Conservation (phyloP, 1,139 yeast genomes). For the Blastobotrys aristatus region DNA sequence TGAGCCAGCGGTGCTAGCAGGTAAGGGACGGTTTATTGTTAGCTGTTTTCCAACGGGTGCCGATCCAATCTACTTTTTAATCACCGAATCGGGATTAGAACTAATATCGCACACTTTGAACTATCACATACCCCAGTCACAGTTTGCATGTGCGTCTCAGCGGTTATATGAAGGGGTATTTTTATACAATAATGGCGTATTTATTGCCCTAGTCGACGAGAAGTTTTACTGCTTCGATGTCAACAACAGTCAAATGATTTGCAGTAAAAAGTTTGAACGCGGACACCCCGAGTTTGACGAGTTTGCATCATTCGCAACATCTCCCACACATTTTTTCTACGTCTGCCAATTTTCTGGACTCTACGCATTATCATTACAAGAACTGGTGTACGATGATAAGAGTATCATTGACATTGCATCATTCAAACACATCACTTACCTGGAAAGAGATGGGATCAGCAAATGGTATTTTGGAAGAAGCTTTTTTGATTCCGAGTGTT, state of each 20-base stretch:
- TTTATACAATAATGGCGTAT: not conserved
- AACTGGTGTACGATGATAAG: not conserved
- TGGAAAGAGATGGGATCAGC: not conserved
- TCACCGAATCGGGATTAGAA: not conserved
- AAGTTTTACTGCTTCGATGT: slow-evolving; percentile 1
- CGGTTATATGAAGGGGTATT: not conserved
- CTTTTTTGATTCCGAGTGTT: not conserved
- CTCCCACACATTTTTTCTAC: too few relatives aligned
- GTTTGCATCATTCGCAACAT: too few relatives aligned
- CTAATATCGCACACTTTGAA: not conserved
- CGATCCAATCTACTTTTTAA: not conserved
- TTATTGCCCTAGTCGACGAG: not conserved
- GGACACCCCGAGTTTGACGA: too few relatives aligned
- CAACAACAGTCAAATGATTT: not conserved
- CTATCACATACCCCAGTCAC: not conserved
- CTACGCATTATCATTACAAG: not conserved
- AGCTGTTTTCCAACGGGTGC: not conserved
- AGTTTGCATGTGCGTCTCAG: not conserved
- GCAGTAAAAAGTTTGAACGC: too few relatives aligned
- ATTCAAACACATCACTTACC: not conserved
- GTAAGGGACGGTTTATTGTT: not conserved
- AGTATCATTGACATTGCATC: not conserved
- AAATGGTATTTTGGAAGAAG: slow-evolving; percentile 4
- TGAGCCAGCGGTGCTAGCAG: not conserved
- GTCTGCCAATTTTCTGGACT: too few relatives aligned